Percentiles rank a stretch among this genome's conserved stretches.
phyloP scores from a whole-genome alignment of 371 early-diverging fungal species.

The Actinomucor elegans region DNA sequence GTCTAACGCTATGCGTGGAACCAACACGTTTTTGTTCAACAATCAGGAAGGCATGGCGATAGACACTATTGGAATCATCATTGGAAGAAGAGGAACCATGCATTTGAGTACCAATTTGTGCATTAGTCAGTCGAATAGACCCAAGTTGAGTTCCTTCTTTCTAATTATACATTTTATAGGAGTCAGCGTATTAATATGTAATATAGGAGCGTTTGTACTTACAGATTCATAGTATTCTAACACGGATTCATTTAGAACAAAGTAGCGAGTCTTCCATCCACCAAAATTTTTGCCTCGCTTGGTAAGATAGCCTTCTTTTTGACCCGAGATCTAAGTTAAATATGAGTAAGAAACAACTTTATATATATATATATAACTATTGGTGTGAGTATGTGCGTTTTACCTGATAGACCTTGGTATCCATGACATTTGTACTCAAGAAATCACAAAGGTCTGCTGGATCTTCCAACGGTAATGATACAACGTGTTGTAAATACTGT shows the following conservation, averaged over 20 bases:
- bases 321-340: too few species aligned
- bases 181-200: neutral
- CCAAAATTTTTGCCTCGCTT: slow-evolving; percentile 90
- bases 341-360: slow-evolving; percentile 1
- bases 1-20: slow-evolving; percentile 63
- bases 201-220: slow-evolving; percentile 15
- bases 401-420: slow-evolving; percentile 31
- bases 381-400: too few species aligned
- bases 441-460: slow-evolving; percentile 74
- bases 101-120: slow-evolving; percentile 53
- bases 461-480: slow-evolving; percentile 61
- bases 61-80: slow-evolving; percentile 55
- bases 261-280: slow-evolving; percentile 87
- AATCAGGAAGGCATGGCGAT: slow-evolving; percentile 80
- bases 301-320: slow-evolving; percentile 79
- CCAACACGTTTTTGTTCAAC: slow-evolving; percentile 68
- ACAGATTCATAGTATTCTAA: slow-evolving; percentile 79
- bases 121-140: slow-evolving; percentile 49
- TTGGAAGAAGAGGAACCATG: slow-evolving; percentile 27
- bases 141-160: slow-evolving; percentile 64
- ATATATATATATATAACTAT: too few species aligned
- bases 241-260: slow-evolving; percentile 59
- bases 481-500: slow-evolving; percentile 70
- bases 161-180: slow-evolving; percentile 34
- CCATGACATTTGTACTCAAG: slow-evolving; percentile 68